Conservation (phyloP, 768 basidiomycete genomes). For the Podaxis carcinomalis region DNA sequence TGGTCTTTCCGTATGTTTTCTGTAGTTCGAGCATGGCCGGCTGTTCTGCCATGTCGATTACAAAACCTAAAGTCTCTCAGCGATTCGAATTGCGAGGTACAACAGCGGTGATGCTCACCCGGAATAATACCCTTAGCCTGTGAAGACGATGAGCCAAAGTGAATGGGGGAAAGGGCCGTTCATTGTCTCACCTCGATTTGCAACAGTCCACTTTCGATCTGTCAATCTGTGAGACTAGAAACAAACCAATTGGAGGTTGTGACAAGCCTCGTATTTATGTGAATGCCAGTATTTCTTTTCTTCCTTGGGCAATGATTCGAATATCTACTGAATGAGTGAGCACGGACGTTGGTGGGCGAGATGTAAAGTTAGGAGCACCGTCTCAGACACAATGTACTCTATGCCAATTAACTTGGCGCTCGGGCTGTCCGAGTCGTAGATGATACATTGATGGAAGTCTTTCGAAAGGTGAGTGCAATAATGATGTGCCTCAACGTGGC, state of each 20-base stretch:
- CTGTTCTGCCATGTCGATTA: constrained; percentile 9
- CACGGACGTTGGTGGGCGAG: not conserved
- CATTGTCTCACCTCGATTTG: not conserved
- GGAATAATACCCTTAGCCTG: not conserved
- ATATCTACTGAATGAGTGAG: constrained; percentile 1
- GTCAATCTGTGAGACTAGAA: not conserved
- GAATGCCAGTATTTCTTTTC: constrained; percentile 13
- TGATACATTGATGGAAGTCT: constrained; percentile 12
- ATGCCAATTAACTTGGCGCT: constrained; percentile 9
- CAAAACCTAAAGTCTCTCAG: not conserved
- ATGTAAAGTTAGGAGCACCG: not conserved
- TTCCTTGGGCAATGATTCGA: constrained; percentile 1
- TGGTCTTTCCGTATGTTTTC: constrained; percentile 11
- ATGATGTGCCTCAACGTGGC: constrained; percentile 12
- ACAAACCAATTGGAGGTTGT: not conserved
- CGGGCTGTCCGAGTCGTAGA: constrained; percentile 8
- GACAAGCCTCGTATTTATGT: constrained; percentile 6
- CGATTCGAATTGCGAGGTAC: not conserved
- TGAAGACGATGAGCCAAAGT: not conserved
- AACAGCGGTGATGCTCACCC: not conserved
- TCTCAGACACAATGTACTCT: constrained; percentile 12
- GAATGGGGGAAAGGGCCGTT: not conserved
- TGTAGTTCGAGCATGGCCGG: constrained; percentile 12
- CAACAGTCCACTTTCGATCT: constrained; percentile 11
- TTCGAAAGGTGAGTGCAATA: constrained; percentile 9